Base-by-base conservation (phyloP, 202 grass and related monocot species). In the Panicum hallii region DNA sequence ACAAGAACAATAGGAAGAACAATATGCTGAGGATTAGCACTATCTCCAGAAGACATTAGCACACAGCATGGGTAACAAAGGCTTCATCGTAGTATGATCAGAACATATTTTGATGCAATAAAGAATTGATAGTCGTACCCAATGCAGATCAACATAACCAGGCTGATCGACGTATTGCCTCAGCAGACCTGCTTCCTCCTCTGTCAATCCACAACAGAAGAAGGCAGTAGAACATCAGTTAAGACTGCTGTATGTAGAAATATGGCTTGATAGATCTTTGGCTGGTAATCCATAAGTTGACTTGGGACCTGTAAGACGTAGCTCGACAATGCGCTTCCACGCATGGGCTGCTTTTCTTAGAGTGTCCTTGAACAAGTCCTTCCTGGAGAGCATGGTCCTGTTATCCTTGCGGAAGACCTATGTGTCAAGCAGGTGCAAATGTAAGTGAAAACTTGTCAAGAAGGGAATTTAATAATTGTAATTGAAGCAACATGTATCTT, bases 291-390 rank as follows among this genome's bases (percentile, higher is more conserved):
- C 28, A 9, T 7, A 54, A 11, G 58, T 62, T 5, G 16, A 54
- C 30, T 38, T 74, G 49, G 48, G 52, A 98, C 93, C 97, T 83
- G 97, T 96, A 66, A 96, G 91, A 36, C 84, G 93, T 73, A 96
- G 88, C 69, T 99, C 97, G 5, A 79, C 78, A 5, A 99, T 96
- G 40, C 93, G 90, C 76, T 94, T 99, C 93, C 91, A 99, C 0
- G 97, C 97, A 77, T 99, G 93, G 12, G 79, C 82, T 7, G 84
- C 82, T 47, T 99, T 97, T 91, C 77, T 90, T 13, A 99, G 89
- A 1, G 97, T 99, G 84, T 90, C 94, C 85, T 94, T 96, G 82
- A 99, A 99, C 86, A 99, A 58, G 42, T 94, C 91, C 82, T 91
- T 99, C 38, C 97, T 92, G 19, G 72, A 69, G 83, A 99, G 84